Percentiles rank a stretch among this genome's conserved stretches.
Evolutionary conservation across 768 basidiomycete species (phyloP).

Genomic region (Phylloporus sp.): DNA sequence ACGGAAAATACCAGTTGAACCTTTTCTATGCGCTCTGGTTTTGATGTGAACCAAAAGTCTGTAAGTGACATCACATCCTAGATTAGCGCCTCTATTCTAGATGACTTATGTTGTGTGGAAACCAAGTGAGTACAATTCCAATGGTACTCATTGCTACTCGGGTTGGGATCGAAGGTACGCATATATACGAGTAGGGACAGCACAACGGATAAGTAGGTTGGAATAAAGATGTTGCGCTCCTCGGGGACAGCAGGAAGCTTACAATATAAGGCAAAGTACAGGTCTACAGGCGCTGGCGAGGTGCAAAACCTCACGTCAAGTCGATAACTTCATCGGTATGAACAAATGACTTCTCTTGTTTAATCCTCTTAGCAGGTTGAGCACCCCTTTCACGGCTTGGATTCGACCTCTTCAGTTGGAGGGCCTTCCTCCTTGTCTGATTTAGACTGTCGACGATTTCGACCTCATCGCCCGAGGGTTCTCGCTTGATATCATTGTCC

Average conservation of each 20-base stretch:
- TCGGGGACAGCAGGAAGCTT: not conserved
- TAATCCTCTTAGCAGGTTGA: conserved; percentile 24
- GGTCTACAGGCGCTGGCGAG: not conserved
- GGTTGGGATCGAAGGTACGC: not conserved
- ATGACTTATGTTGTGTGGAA: not conserved
- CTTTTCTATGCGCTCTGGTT: not conserved
- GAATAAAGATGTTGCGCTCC: not conserved
- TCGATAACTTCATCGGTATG: conserved; percentile 27
- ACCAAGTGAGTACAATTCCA: not conserved
- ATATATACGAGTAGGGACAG: not conserved
- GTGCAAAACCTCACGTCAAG: conserved; percentile 21
- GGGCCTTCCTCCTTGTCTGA: not conserved
- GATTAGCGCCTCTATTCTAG: not conserved
- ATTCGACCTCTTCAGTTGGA: conserved; percentile 5
- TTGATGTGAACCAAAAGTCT: not conserved
- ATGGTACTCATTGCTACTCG: not conserved
- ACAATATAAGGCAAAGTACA: not conserved
- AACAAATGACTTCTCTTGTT: conserved; percentile 18
- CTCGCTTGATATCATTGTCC: conserved; percentile 6
- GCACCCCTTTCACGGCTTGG: not conserved
- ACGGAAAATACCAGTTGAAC: not conserved
- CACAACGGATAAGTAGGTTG: not conserved
- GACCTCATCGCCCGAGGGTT: conserved; percentile 5
- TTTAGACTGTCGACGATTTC: conserved; percentile 2
- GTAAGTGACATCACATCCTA: not conserved